Evolutionary conservation across 2,329 filamentous ascomycete species (phyloP).

Genomic region (Emericellopsis atlantica): DNA sequence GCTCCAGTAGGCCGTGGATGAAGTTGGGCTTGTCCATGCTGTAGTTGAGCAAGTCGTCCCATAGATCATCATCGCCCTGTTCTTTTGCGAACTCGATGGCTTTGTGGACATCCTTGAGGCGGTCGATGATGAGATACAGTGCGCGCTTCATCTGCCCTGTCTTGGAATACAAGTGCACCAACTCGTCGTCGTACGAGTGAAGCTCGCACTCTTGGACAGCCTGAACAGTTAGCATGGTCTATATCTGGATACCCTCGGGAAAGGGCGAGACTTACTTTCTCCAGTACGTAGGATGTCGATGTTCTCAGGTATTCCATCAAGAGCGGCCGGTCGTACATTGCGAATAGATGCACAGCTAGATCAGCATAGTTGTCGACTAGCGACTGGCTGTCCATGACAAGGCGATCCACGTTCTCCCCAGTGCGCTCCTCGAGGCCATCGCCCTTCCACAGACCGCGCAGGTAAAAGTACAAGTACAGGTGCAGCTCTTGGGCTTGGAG

Average conservation of each 20-base stretch:
- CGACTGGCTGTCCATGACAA: slow-evolving; percentile 46
- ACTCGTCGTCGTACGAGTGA: slow-evolving; percentile 71
- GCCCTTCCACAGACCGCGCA: slow-evolving; percentile 74
- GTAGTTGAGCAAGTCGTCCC: slow-evolving; percentile 89
- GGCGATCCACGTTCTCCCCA: slow-evolving; percentile 40
- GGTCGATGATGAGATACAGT: slow-evolving; percentile 83
- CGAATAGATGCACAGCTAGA: slow-evolving; percentile 75
- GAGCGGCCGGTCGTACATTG: slow-evolving; percentile 64
- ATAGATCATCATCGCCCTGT: slow-evolving; percentile 82
- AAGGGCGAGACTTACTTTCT: slow-evolving; percentile 36
- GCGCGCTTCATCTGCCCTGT: slow-evolving; percentile 90
- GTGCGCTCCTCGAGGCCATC: slow-evolving; percentile 46
- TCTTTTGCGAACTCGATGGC: slow-evolving; percentile 92
- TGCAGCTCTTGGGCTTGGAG: slow-evolving; percentile 54
- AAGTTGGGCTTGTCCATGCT: slow-evolving; percentile 97
- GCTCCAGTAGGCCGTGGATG: slow-evolving; percentile 81
- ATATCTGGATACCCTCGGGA: not conserved
- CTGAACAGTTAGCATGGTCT: slow-evolving; percentile 20
- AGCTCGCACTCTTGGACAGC: slow-evolving; percentile 68
- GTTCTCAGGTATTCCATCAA: slow-evolving; percentile 80
- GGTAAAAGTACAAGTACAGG: slow-evolving; percentile 83
- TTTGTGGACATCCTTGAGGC: slow-evolving; percentile 80
- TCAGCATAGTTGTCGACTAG: slow-evolving; percentile 83
- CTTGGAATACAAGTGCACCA: slow-evolving; percentile 93
- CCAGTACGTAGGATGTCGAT: slow-evolving; percentile 80